phyloP scores from a whole-genome alignment of 345 rosid species.

The Balakata baccata region DNA sequence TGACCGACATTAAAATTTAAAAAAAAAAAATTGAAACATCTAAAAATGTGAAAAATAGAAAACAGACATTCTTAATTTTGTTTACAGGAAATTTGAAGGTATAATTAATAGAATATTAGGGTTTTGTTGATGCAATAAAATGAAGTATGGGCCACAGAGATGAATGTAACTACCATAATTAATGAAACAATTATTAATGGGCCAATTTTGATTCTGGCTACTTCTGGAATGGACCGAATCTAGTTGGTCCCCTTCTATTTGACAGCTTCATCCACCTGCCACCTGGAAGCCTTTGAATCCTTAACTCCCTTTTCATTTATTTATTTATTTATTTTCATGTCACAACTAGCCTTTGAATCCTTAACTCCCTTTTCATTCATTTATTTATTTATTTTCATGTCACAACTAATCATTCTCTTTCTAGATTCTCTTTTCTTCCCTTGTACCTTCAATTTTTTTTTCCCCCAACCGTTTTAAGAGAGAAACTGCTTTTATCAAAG shows the following conservation, averaged over 20 bases:
- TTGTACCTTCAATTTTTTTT: too few relatives aligned
- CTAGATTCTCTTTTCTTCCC: too few relatives aligned
- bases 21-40: too few relatives aligned
- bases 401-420: too few relatives aligned
- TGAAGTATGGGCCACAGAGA: not conserved
- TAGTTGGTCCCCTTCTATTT: not conserved
- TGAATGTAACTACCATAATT: conserved; percentile 8
- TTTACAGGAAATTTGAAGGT: not conserved
- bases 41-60: not conserved
- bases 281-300: not conserved
- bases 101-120: not conserved
- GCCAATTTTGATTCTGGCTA: conserved; percentile 6
- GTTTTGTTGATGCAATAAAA: not conserved
- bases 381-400: too few relatives aligned
- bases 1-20: too few relatives aligned
- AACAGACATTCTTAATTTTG: not conserved
- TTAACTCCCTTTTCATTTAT: not conserved
- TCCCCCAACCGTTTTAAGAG: too few relatives aligned
- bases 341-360: not conserved
- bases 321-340: too few relatives aligned
- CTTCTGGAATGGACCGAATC: conserved; percentile 5
- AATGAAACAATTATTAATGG: conserved; percentile 10
- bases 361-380: not conserved
- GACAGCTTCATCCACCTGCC: conserved; percentile 7
- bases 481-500: too few relatives aligned